A percentile compares a stretch with the other conserved stretches of the same genome.
Conservation (phyloP, 2,329 filamentous ascomycete genomes). For the Arthroderma sp. region DNA sequence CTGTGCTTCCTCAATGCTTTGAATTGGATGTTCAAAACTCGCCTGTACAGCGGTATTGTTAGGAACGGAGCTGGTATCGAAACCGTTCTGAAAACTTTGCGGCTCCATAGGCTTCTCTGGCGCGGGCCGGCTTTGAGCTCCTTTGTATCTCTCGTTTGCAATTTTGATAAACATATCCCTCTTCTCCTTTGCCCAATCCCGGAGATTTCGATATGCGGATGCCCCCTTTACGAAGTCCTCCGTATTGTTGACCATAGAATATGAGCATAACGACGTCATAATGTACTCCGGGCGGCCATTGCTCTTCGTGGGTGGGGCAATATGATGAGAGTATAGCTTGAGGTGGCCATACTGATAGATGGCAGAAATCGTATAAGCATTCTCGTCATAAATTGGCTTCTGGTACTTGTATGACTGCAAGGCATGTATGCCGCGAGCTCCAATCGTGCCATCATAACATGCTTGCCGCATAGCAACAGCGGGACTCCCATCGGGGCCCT, state of each 20-base stretch:
- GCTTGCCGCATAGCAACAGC: slow-evolving; percentile 27
- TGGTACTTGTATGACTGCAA: slow-evolving; percentile 28
- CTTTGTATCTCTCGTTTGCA: not conserved
- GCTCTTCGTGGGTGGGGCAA: not conserved
- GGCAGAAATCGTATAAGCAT: slow-evolving; percentile 30
- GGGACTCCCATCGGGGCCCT: slow-evolving; percentile 25
- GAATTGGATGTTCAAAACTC: not conserved
- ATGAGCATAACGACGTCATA: slow-evolving; percentile 17
- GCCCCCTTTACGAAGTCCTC: slow-evolving; percentile 27
- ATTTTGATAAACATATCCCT: slow-evolving; percentile 19
- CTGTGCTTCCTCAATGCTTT: not conserved
- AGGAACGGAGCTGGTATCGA: not conserved
- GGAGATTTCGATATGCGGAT: slow-evolving; percentile 31
- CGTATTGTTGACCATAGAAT: slow-evolving; percentile 18
- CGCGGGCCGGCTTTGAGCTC: not conserved
- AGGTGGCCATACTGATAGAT: slow-evolving; percentile 8
- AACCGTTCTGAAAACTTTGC: not conserved
- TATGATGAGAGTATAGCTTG: slow-evolving; percentile 10
- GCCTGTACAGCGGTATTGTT: not conserved
- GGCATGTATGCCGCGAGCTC: slow-evolving; percentile 28
- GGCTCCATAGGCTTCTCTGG: not conserved
- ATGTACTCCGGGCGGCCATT: slow-evolving; percentile 8
- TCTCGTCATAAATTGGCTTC: slow-evolving; percentile 28
- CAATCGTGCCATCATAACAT: slow-evolving; percentile 30
- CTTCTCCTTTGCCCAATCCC: slow-evolving; percentile 28